Evolutionary conservation across 495 filamentous ascomycete species (phyloP).

Genomic region (Penicillium fimorum): DNA sequence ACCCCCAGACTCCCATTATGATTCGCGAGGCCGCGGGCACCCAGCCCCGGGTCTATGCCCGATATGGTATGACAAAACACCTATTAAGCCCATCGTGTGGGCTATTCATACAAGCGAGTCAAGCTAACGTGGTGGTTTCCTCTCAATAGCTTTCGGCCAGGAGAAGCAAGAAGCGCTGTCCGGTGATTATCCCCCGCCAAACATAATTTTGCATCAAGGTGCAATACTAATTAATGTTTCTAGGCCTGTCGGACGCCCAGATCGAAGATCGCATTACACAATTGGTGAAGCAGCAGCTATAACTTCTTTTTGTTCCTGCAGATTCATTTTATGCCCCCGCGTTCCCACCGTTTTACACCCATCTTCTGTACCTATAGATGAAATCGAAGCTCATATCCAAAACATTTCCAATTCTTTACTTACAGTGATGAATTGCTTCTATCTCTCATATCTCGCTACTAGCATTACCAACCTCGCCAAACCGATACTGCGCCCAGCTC

Average conservation of each 20-base stretch:
- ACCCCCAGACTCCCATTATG: constrained; percentile 91
- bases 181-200: constrained; percentile 50
- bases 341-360: constrained; percentile 29
- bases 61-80: constrained; percentile 69
- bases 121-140: constrained; percentile 12
- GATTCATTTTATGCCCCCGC: constrained; percentile 31
- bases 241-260: constrained; percentile 84
- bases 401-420: neutral
- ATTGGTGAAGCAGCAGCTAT: constrained; percentile 66
- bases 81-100: neutral
- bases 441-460: constrained; percentile 17
- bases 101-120: neutral
- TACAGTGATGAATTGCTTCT: neutral
- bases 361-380: constrained; percentile 46
- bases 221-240: constrained; percentile 18
- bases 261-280: constrained; percentile 85
- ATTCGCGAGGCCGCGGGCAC: constrained; percentile 84
- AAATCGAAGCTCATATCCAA: constrained; percentile 30
- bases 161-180: constrained; percentile 82
- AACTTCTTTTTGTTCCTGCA: constrained; percentile 16
- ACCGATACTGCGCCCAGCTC: constrained; percentile 75
- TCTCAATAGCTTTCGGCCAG: constrained; percentile 69
- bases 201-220: neutral
- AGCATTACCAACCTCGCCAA: constrained; percentile 55
- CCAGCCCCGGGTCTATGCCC: constrained; percentile 80